A percentile compares a stretch with the other conserved stretches of the same genome.
Evolutionary conservation across 371 early-diverging fungal genomes (phyloP).

Genomic region (Polyrhizophydium stewartii): DNA sequence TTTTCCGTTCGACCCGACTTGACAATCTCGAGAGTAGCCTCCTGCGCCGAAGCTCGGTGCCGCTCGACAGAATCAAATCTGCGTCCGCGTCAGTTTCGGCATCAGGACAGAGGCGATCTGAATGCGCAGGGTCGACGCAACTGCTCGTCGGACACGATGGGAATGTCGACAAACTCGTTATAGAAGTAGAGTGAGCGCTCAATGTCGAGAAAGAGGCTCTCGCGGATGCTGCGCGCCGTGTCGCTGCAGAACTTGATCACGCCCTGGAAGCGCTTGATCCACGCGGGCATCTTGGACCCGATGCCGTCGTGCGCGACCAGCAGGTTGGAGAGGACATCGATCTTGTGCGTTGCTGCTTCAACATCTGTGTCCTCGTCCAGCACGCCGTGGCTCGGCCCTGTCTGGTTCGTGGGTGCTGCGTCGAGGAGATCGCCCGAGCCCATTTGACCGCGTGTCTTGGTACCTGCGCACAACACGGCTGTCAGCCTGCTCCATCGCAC

Average conservation of each 20-base stretch:
- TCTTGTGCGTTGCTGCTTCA: slow-evolving; percentile 31
- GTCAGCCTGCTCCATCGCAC: no score
- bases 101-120: neutral
- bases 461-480: no score
- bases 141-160: slow-evolving; percentile 51
- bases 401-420: neutral
- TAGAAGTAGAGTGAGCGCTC: slow-evolving; percentile 47
- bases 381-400: neutral
- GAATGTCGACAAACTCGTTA: slow-evolving; percentile 47
- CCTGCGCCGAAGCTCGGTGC: slow-evolving; percentile 30
- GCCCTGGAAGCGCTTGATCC: slow-evolving; percentile 26
- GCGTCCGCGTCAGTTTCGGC: neutral
- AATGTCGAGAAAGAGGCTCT: slow-evolving; percentile 34
- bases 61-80: neutral
- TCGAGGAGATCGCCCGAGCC: neutral
- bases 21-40: slow-evolving; percentile 49
- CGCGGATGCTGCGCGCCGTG: slow-evolving; percentile 29
- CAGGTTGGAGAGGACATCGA: slow-evolving; percentile 38
- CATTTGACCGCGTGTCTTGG: no score
- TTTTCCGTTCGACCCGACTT: slow-evolving; percentile 47
- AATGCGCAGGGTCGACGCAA: slow-evolving; percentile 4
- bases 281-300: slow-evolving; percentile 18
- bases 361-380: slow-evolving; percentile 30
- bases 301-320: slow-evolving; percentile 39
- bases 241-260: slow-evolving; percentile 29